Conservation (phyloP, 352 stramenopile species). For the Aphanomyces astaci region DNA sequence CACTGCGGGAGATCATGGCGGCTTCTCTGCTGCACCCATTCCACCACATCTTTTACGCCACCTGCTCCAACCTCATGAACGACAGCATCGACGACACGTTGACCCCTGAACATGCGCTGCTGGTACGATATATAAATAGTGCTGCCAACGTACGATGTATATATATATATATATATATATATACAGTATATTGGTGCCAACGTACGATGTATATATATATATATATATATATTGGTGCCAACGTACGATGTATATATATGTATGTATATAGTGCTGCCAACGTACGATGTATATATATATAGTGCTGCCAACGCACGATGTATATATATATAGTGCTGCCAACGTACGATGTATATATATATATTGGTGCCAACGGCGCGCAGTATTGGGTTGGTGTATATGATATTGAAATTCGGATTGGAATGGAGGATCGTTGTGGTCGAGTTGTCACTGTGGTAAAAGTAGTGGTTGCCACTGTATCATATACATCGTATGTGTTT, state of each 20-base stretch:
- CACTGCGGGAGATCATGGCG: slow-evolving; percentile 39
- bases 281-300: no score
- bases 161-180: neutral
- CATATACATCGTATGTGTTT: no score
- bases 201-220: slow-evolving; percentile 24
- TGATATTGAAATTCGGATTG: no score
- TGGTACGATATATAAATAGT: neutral
- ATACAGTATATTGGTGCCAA: slow-evolving; percentile 23
- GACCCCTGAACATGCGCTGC: neutral
- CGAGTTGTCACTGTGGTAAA: no score
- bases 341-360: no score
- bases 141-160: slow-evolving; percentile 41
- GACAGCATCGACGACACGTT: neutral
- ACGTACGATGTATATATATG: neutral
- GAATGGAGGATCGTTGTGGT: no score
- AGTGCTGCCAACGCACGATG: no score
- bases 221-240: slow-evolving; percentile 17
- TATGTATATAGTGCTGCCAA: no score
- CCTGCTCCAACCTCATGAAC: slow-evolving; percentile 8
- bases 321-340: no score
- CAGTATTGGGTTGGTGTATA: no score
- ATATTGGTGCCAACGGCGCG: no score
- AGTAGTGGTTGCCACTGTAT: no score
- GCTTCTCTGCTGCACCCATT: slow-evolving; percentile 43
- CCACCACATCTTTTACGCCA: slow-evolving; percentile 69